A percentile compares a stretch with the other conserved stretches of the same genome.
These are phyloP conservation scores for Penicillium italicum DNA, from an alignment of 2,329 filamentous ascomycete species.

Conservation along the genomic window DNA sequence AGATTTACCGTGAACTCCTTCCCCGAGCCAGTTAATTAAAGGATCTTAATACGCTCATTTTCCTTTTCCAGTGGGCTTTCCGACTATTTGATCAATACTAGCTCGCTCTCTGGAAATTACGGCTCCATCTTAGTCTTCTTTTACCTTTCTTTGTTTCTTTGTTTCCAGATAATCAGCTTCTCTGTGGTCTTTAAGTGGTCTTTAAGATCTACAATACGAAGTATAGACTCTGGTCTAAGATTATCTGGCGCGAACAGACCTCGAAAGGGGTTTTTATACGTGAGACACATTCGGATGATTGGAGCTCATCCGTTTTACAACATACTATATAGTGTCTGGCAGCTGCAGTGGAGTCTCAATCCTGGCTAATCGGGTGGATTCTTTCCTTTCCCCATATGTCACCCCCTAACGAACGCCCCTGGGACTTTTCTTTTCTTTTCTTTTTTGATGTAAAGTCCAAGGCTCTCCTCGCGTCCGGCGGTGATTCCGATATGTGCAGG, in stretches of 20 bases:
- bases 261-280: not conserved
- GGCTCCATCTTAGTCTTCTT: not conserved
- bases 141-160: constrained; percentile 4
- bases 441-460: constrained; percentile 2
- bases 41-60: constrained; percentile 7
- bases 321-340: constrained; percentile 18
- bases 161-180: not conserved
- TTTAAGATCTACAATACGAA: not conserved
- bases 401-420: constrained; percentile 35
- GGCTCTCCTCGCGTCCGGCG: constrained; percentile 18
- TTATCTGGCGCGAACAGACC: not conserved
- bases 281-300: not conserved
- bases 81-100: not conserved
- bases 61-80: not conserved
- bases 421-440: constrained; percentile 8
- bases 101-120: constrained; percentile 1
- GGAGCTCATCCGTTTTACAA: not conserved
- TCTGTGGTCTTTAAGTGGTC: not conserved
- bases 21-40: constrained; percentile 8
- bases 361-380: constrained; percentile 32
- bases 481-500: constrained; percentile 13
- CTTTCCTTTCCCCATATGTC: constrained; percentile 28
- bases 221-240: not conserved
- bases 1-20: constrained; percentile 20
- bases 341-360: constrained; percentile 31